phyloP scores from a whole-genome alignment of 345 rosid species.

The Fremontodendron californicum region DNA sequence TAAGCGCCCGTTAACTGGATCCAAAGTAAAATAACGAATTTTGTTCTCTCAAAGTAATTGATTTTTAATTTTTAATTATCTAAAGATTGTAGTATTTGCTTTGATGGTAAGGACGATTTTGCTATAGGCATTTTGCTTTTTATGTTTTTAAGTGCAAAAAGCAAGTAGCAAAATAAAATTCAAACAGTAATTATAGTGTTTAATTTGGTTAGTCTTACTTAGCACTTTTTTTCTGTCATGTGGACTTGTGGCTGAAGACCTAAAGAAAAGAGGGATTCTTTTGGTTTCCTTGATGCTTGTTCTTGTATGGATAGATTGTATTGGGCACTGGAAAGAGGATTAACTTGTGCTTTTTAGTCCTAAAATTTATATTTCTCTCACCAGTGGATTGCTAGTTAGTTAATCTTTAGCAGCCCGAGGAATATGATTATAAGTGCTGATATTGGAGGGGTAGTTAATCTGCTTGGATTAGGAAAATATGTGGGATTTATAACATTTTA shows the following conservation, averaged over 20 bases:
- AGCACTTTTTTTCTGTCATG: not conserved
- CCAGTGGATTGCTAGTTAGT: not conserved
- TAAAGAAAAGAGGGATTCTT: not conserved
- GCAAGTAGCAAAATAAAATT: too few relatives aligned
- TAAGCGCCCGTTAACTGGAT: too few relatives aligned
- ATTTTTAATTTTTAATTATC: too few relatives aligned
- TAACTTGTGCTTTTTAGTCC: not conserved
- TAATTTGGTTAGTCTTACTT: too few relatives aligned
- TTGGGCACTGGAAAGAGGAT: not conserved
- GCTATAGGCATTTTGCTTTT: too few relatives aligned
- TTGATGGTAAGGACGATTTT: too few relatives aligned
- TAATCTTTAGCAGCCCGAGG: not conserved
- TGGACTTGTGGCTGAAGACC: not conserved
- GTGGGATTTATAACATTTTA: not conserved
- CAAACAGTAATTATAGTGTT: too few relatives aligned
- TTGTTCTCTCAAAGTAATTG: too few relatives aligned
- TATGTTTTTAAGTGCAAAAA: too few relatives aligned
- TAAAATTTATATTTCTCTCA: not conserved
- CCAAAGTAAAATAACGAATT: too few relatives aligned
- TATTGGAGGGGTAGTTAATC: not conserved
- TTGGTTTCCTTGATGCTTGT: not conserved
- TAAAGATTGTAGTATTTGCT: too few relatives aligned
- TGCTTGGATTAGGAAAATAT: not conserved
- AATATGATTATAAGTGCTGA: not conserved
- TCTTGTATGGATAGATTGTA: not conserved